Conservation (phyloP, 345 rosid genomes). For the Turnera subulata region DNA sequence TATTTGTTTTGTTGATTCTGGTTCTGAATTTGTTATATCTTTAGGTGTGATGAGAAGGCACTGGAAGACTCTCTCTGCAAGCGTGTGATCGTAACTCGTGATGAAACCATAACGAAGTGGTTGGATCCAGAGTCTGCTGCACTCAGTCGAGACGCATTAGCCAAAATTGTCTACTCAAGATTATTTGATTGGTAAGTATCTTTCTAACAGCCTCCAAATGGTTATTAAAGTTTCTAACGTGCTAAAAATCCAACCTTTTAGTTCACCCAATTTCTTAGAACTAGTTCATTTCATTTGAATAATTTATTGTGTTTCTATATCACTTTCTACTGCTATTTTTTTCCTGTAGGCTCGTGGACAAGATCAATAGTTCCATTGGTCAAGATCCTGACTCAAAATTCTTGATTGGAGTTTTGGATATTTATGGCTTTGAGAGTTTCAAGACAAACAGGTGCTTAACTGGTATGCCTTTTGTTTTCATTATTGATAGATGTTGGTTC, state of each 20-base stretch:
- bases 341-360: conserved; percentile 82
- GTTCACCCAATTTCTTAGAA: too few species aligned
- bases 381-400: conserved; percentile 88
- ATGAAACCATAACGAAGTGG: conserved; percentile 94
- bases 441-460: conserved; percentile 99
- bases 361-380: conserved; percentile 87
- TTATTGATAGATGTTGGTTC: conserved; percentile 34
- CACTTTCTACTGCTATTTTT: background rate
- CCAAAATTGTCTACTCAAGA: conserved; percentile 86
- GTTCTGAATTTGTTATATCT: conserved; percentile 26
- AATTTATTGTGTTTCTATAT: background rate
- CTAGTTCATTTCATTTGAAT: background rate
- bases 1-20: background rate
- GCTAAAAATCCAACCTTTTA: too few species aligned
- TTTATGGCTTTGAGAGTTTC: conserved; percentile 99
- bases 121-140: conserved; percentile 90
- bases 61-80: conserved; percentile 98
- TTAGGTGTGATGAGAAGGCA: conserved; percentile 83
- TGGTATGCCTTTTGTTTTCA: conserved; percentile 57
- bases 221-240: conserved; percentile 3
- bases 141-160: conserved; percentile 91
- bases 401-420: conserved; percentile 96
- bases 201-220: conserved; percentile 9
- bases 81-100: conserved; percentile 95
- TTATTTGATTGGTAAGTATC: conserved; percentile 91